Base-by-base conservation (phyloP, 495 filamentous ascomycete genomes). In the Penicillium pancosmium region DNA sequence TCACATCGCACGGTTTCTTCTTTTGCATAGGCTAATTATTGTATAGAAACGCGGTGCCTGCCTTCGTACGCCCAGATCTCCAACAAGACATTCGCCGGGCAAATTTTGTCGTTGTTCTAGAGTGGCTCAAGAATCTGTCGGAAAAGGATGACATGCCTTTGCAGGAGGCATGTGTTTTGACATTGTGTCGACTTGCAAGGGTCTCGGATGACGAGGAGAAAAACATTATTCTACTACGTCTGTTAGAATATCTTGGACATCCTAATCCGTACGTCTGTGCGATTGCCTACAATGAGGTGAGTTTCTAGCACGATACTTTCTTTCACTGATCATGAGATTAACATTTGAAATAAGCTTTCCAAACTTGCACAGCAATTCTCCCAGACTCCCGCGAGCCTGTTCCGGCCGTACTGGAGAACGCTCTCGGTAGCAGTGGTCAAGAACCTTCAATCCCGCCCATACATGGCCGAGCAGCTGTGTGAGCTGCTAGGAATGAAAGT, bases 221-320 rank as follows among this genome's bases (percentile, higher is more conserved):
- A 46, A 92, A 93, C 63, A 82, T 97, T 50, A 89, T 91, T 36
- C 80, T 98, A 34, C 76, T 95, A 47, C 87, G 86, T 54, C 80
- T 98, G 5, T 77, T 97, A 23, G 88, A 95, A 36, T 97, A 93
- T 67, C 79, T 98, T 2, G 93, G 92, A 11, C 86, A 96, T 67
- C 77, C 87, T 25, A 95, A 94, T 69, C 82, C 86, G 16, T 83
- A 96, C 5, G 77, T 97, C 5, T 90, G 86, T 60, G 89, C 86
- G 3, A 78, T 89, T 40, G 90, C 93, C 10, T 93, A 90, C 69
- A 89, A 88, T 62, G 91, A 95, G 77, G 88, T 89, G 76, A 64
- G 77, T 67, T 13, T 19, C 1, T 2, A 5, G 19, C 9, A 47
- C 15, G 21, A n/a, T 9, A 54, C 36, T 18, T 25, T 21, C 11